Evolutionary conservation across 2,329 filamentous ascomycete species (phyloP), one percentile per base, ranked within the genome.

Genomic region (Chaetothyriales sp.): DNA sequence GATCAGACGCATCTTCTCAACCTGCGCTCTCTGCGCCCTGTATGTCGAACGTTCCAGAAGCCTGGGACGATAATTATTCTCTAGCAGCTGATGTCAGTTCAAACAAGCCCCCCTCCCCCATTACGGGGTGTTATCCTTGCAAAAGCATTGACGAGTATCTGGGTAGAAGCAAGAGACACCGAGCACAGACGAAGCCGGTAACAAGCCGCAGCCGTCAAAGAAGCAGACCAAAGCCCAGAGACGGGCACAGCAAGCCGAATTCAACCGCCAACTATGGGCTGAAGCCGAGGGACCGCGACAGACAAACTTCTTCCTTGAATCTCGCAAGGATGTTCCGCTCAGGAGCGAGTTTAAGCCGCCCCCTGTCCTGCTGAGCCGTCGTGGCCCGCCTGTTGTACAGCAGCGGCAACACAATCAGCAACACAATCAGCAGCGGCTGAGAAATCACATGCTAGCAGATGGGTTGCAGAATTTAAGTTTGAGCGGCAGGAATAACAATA

Each of bases 21-120:
- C 19, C 46, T 49, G 18, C n/a, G 18, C 18, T 15, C 33, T 13
- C 18, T 25, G 22, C 47, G 47, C 47, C 53, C 50, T 48, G 33
- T 43, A 61, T 61, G 59, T 60, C 51, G 54, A 56, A 58, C 48
- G 51, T 55, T 43, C 82, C 85, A 40, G 80, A 89, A 66, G 89
- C 88, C 18, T 95, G 90, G 90, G 88, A 90, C 58, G 83, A 94
- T 61, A 86, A 95, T 63, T 97, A 89, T 89, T 86, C 90, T 66
- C 70, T 73, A 5, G 77, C 85, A 64, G 87, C 85, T 52, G 88
- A 94, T 70, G 79, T 82, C 72, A 46, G 65, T 53, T 37, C 4
- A 40, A 15, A 5, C 33, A 10, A n/a, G n/a, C n/a, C 40, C 50
- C 22, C 50, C 44, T 22, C 25, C 28, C 44, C 25, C 7, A 8